Evolutionary conservation across 2,329 filamentous ascomycete species (phyloP), one percentile per base, ranked within the genome.

Genomic region (Pseudocercospora fuligena): DNA sequence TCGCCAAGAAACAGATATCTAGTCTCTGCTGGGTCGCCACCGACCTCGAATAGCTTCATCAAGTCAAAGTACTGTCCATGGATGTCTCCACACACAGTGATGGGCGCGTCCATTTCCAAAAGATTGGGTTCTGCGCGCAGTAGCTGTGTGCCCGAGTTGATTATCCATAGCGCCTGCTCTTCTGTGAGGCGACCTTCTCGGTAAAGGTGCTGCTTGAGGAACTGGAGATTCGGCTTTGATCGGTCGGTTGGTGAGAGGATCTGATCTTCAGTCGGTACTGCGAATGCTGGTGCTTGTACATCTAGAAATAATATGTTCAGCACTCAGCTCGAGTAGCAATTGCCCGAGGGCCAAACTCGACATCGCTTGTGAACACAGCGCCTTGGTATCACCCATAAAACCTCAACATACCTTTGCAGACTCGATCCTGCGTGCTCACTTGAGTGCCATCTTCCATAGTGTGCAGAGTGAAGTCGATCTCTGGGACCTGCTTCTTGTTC

Each of bases 11-110:
- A 99, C 67, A 99, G 88, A 81, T 99, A 99, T 77, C 95, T 86
- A 31, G 95, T 99, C 83, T 99, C 95, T 62, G 94, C 89, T 47
- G 95, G 95, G 80, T 99, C 95, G 71, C 95, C 95, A 72, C 95
- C 95, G 60, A 99, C 95, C 81, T 99, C 95, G 77, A 99, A 99
- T 36, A 99, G 87, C 85, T 99, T 99, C 95, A 99, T 99, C 78
- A 99, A 83, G 80, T 99, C 95, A 80, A 97, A 99, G 84, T 98
- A 99, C 83, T 99, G 95, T 73, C 95, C 95, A 81, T 99, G 95
- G 63, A 99, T 94, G 77, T 99, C 95, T 78, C 95, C 95, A 77
- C 95, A 99, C 60, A 99, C 95, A 9, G 95, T 99, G 78, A 99
- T 99, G 68, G 95, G 95, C 47, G 95, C 95, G 80, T 99, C 95